A percentile compares a stretch with the other conserved stretches of the same genome.
Conservation (phyloP, 371 early-diverging fungal genomes). For the Thermomucor indicae-seudaticae region DNA sequence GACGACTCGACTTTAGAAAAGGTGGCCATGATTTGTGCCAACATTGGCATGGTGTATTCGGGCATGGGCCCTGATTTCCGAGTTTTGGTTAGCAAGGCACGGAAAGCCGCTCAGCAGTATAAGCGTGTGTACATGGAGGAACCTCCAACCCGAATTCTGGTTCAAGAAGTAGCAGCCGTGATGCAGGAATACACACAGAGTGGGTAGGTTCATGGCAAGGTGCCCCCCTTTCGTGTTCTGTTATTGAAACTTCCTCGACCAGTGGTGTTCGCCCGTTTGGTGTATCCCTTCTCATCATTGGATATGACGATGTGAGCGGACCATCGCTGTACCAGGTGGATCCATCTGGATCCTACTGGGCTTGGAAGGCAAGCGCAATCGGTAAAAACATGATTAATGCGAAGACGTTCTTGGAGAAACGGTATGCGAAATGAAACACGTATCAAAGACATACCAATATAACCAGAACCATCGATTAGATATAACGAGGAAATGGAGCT, state of each 20-base stretch:
- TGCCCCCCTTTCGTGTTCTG: not conserved
- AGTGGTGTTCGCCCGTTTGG: slow-evolving; percentile 99
- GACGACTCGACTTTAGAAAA: slow-evolving; percentile 88
- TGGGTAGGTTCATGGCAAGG: slow-evolving; percentile 60
- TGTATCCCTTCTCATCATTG: slow-evolving; percentile 95
- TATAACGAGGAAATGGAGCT: slow-evolving; percentile 91
- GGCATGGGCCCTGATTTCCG: slow-evolving; percentile 99
- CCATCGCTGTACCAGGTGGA: slow-evolving; percentile 97
- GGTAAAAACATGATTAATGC: slow-evolving; percentile 99
- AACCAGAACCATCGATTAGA: slow-evolving; percentile 23
- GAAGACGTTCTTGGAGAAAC: slow-evolving; percentile 97
- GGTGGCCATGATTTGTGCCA: slow-evolving; percentile 85
- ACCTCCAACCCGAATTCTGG: slow-evolving; percentile 91
- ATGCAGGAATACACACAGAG: slow-evolving; percentile 99
- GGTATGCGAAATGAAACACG: slow-evolving; percentile 40
- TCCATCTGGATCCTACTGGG: slow-evolving; percentile 97
- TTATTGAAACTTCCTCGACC: not conserved
- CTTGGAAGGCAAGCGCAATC: slow-evolving; percentile 98
- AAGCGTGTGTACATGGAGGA: slow-evolving; percentile 92
- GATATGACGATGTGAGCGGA: slow-evolving; percentile 85
- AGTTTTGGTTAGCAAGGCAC: slow-evolving; percentile 90
- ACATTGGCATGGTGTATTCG: slow-evolving; percentile 96
- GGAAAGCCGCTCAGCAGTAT: slow-evolving; percentile 96
- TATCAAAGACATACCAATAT: not conserved
- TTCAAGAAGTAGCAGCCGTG: slow-evolving; percentile 92